Evolutionary conservation across 768 basidiomycete genomes (phyloP).

Genomic region (Psilocybe subaeruginosa): DNA sequence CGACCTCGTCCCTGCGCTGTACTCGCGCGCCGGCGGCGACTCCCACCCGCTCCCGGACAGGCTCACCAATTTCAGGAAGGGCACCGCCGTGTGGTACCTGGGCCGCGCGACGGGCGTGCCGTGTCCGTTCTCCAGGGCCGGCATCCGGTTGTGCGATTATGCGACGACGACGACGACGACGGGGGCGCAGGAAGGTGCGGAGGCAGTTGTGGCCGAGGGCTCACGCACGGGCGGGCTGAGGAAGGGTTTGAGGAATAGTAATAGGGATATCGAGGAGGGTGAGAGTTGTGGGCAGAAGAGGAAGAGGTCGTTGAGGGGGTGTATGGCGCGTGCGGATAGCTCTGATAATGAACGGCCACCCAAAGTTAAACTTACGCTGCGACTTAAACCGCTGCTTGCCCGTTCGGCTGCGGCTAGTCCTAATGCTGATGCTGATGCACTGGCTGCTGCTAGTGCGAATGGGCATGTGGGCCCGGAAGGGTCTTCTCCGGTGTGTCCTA

Average conservation of each 20-base stretch:
- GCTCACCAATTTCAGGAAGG: slow-evolving; percentile 74
- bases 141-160: slow-evolving; percentile 75
- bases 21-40: slow-evolving; percentile 73
- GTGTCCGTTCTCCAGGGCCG: slow-evolving; percentile 74
- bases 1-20: slow-evolving; percentile 69
- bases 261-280: slow-evolving; percentile 3
- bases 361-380: slow-evolving; percentile 73
- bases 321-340: slow-evolving; percentile 29
- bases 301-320: slow-evolving; percentile 43
- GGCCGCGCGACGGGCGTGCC: slow-evolving; percentile 74
- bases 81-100: slow-evolving; percentile 83
- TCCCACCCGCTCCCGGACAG: slow-evolving; percentile 48
- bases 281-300: slow-evolving; percentile 44
- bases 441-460: background rate
- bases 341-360: slow-evolving; percentile 50
- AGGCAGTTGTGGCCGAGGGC: no score
- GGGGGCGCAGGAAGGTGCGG: slow-evolving; percentile 20
- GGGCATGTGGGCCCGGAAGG: slow-evolving; percentile 14
- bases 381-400: slow-evolving; percentile 53
- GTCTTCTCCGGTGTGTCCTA: slow-evolving; percentile 30
- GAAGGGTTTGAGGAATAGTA: background rate
- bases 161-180: slow-evolving; percentile 22
- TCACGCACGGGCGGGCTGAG: background rate
- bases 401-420: background rate
- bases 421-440: slow-evolving; percentile 6